Base-by-base conservation (phyloP, 1,284 basidiomycete genomes). In the Papiliotrema fonsecae region DNA sequence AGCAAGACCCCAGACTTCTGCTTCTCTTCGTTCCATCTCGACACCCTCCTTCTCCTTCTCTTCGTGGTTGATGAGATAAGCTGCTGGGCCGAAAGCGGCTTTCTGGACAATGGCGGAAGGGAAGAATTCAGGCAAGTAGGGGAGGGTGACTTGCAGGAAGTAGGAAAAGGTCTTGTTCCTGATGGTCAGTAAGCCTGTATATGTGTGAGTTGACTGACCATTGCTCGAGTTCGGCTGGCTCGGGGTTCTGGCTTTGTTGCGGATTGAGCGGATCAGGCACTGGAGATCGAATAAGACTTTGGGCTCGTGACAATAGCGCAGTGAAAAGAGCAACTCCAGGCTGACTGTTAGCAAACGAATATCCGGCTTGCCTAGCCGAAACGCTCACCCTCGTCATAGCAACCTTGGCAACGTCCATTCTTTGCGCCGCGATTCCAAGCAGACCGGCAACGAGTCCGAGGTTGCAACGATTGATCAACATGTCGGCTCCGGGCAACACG, bases 241-340 rank as follows among this genome's bases (percentile, higher is more conserved):
- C 79, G 14, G 86, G 82, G 30, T 51, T 48, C 26, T 58, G 60
- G 19, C 50, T 47, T 16, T 46, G 43, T 39, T 61, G 56, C 14
- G 61, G 64, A 48, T 54, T 56, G 40, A 54, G 84, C 80, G 22
- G 77, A 70, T 78, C 75, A 36, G 76, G 77, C 6, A 75, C 73
- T 54, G 83, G 77, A 16, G 77, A 80, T 62, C 93, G 87, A 65
- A 89, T 88, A 59, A 98, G 83, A 24, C 88, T 81, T 70, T 94
- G 91, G 11, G 92, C 93, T 37, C 91, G 84, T 53, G 88, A 93
- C 50, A 98, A 77, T 69, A 98, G 86, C 43, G 96, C 79, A 0
- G 93, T 98, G 54, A 97, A 78, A 45, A 98, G 80, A 7, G 92
- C 90, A 25, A 97, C 78, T 28, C 94, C 96, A 45, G 96, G 91